phyloP scores from a whole-genome alignment of 768 basidiomycete species.

The Lentinus brumalis region DNA sequence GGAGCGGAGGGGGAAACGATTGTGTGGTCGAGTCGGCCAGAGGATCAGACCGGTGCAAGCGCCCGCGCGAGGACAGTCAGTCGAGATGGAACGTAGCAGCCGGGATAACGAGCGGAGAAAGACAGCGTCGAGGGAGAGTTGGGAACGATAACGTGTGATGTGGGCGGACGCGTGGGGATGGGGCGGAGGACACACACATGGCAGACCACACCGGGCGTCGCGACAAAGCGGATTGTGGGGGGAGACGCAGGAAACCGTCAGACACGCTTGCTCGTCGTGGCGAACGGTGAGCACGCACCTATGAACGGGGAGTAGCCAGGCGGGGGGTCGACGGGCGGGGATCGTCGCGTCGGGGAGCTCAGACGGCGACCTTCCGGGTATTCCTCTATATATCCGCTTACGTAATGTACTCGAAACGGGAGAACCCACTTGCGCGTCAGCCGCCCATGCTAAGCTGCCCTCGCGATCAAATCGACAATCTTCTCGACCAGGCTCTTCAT shows the following conservation, averaged over 20 bases:
- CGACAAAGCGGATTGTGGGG: background rate
- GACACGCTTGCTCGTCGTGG: background rate
- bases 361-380: background rate
- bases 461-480: conserved; percentile 47
- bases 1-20: background rate
- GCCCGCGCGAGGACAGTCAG: background rate
- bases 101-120: background rate
- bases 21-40: background rate
- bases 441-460: conserved; percentile 2
- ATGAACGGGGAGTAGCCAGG: background rate
- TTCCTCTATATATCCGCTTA: conserved; percentile 15
- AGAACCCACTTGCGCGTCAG: conserved; percentile 12
- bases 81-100: background rate
- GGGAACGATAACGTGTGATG: background rate
- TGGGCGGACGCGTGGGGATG: background rate
- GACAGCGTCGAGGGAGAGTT: background rate
- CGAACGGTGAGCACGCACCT: conserved; percentile 17
- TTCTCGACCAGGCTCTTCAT: conserved; percentile 71
- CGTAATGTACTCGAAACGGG: conserved; percentile 15
- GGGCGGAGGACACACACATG: background rate
- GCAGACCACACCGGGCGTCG: conserved; percentile 2
- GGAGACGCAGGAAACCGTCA: background rate
- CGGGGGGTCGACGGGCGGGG: conserved; percentile 14
- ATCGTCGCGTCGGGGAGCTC: conserved; percentile 11
- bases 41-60: background rate